Conservation (phyloP, 176 grass and related monocot genomes). For the Canna indica region DNA sequence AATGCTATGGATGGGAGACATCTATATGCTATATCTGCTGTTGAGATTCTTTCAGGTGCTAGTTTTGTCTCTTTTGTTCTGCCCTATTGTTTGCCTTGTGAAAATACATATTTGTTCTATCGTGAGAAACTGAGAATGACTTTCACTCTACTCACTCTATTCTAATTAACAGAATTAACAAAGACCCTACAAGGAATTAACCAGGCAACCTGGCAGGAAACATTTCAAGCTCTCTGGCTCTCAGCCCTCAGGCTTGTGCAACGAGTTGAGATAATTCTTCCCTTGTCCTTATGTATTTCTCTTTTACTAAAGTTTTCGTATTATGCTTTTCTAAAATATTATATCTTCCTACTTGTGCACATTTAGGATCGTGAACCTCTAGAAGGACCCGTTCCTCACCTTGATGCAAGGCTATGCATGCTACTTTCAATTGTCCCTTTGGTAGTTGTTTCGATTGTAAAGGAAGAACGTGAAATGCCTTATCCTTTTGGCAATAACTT, state of each 20-base stretch:
- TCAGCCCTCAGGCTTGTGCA: slow-evolving; percentile 86
- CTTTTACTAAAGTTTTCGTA: background rate
- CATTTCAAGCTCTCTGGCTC: slow-evolving; percentile 95
- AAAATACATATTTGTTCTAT: no score
- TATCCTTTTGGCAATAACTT: background rate
- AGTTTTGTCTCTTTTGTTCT: background rate
- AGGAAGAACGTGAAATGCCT: slow-evolving; percentile 46
- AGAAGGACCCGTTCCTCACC: slow-evolving; percentile 80
- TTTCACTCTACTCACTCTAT: background rate
- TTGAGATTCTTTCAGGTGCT: slow-evolving; percentile 48
- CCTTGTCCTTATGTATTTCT: background rate
- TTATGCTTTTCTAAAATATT: background rate
- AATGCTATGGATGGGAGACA: slow-evolving; percentile 62
- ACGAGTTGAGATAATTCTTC: slow-evolving; percentile 44
- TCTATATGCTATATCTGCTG: slow-evolving; percentile 50
- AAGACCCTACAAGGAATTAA: slow-evolving; percentile 83
- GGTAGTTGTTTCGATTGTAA: slow-evolving; percentile 53
- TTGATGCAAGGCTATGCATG: slow-evolving; percentile 79
- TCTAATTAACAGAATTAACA: slow-evolving; percentile 46
- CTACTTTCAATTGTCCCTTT: slow-evolving; percentile 77
- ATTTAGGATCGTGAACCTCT: slow-evolving; percentile 70
- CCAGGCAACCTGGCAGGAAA: slow-evolving; percentile 92
- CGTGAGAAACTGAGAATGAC: background rate
- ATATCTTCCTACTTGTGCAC: background rate
- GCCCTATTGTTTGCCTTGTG: background rate